phyloP scores from a whole-genome alignment of 2,329 filamentous ascomycete species.

The Malbranchea zuffiana region DNA sequence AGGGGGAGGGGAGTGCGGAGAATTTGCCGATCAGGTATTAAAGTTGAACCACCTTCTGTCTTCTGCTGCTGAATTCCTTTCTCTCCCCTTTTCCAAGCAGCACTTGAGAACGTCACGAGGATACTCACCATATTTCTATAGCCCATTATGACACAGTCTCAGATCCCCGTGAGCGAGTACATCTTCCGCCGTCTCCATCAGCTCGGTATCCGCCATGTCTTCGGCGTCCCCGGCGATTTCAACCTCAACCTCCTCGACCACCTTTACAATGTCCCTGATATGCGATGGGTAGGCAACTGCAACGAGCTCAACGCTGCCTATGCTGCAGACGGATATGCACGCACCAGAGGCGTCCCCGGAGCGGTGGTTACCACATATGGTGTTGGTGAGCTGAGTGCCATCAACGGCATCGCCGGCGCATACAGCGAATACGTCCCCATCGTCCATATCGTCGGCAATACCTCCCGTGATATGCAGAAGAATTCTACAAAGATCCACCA shows the following conservation, averaged over 20 bases:
- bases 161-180: slow-evolving; percentile 14
- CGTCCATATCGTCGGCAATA: slow-evolving; percentile 51
- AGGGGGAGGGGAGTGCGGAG: too few species aligned
- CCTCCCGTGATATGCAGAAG: slow-evolving; percentile 39
- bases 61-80: not conserved
- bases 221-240: slow-evolving; percentile 16
- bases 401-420: slow-evolving; percentile 31
- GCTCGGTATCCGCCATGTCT: slow-evolving; percentile 13
- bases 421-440: slow-evolving; percentile 50
- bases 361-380: slow-evolving; percentile 47
- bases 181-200: slow-evolving; percentile 14
- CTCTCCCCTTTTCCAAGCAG: not conserved
- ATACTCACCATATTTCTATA: not conserved
- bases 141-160: too few species aligned
- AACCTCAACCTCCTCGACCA: slow-evolving; percentile 16
- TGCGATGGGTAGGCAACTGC: slow-evolving; percentile 42
- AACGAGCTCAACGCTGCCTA: slow-evolving; percentile 46
- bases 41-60: too few species aligned
- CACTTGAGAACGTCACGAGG: not conserved
- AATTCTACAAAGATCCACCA: slow-evolving; percentile 32
- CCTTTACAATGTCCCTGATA: slow-evolving; percentile 19
- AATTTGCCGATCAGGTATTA: too few species aligned
- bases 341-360: slow-evolving; percentile 41
- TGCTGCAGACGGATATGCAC: slow-evolving; percentile 44
- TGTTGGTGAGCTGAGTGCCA: slow-evolving; percentile 41